phyloP scores from a whole-genome alignment of 1,284 basidiomycete genomes.

The Meira nashicola region DNA sequence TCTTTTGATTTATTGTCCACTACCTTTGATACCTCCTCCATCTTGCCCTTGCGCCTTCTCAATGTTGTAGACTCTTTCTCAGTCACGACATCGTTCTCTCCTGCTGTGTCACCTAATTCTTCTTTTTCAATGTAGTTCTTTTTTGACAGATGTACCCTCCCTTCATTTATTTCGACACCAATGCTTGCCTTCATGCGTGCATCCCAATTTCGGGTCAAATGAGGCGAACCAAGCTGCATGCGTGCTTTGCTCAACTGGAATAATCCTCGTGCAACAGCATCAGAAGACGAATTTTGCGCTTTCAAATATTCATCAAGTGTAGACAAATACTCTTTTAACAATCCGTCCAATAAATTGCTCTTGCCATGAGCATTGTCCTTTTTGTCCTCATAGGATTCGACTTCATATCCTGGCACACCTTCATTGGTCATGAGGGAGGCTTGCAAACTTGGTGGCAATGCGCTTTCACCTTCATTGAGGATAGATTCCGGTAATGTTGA shows the following conservation, averaged over 20 bases:
- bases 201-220: constrained; percentile 8
- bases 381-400: not conserved
- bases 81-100: not conserved
- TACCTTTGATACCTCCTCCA: not conserved
- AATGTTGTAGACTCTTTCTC: not conserved
- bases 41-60: constrained; percentile 1
- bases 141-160: not conserved
- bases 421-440: not conserved
- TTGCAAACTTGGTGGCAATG: not conserved
- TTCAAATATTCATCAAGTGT: constrained; percentile 11
- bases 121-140: not conserved
- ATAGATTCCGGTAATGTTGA: no score
- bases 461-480: not conserved
- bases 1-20: not conserved
- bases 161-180: not conserved
- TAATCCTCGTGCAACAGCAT: not conserved
- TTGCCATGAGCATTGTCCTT: not conserved
- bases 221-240: constrained; percentile 9
- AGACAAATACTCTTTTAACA: constrained; percentile 10
- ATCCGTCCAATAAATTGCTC: not conserved
- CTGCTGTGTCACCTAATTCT: not conserved
- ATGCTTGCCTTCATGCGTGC: constrained; percentile 6
- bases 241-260: constrained; percentile 6
- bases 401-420: not conserved
- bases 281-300: not conserved